Base-by-base conservation (phyloP, 169 alveolate genomes). In the Plasmodium gallinaceum region DNA sequence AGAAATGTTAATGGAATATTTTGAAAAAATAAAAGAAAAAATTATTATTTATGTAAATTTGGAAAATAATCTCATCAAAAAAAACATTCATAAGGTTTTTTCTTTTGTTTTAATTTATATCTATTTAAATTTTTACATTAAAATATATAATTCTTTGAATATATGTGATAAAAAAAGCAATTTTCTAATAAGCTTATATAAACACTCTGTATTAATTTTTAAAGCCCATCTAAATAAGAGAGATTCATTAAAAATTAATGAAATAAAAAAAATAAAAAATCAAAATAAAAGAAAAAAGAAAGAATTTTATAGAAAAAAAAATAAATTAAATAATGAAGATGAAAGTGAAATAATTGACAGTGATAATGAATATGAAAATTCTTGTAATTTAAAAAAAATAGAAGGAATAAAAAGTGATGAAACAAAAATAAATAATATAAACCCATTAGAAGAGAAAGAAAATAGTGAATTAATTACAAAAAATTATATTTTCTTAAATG, bases 101-200 rank as follows among this genome's bases (percentile, higher is more conserved):
- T 32, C 45, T 16, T 80, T 48, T 52, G n/a, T 45, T 9, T 80
- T 80, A 57, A 46, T 80, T 39, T 80, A 80, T 80, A n/a, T 80
- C 8, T 80, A 80, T 71, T 20, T 66, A 39, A 80, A 68, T 66
- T 80, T 80, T 54, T 80, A 80, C 61, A 52, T 16, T 16, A 80
- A 68, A 42, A 66, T 80, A 60, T 80, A n/a, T 54, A 42, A 66
- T 7, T 10, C 62, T 66, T 18, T 80, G 16, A 32, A 58, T 26
- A 42, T 80, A 52, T 66, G 26, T 9, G 48, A 52, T 12, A 54
- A 16, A 32, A 48, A 45, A 20, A 9, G 52, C 22, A 39, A 75
- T 43, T 75, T 75, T 66, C 24, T 62, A 37, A 26, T 64, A 14
- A 75, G 45, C 26, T 45, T 75, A 16, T 75, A 75, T 54, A 75